Conservation (phyloP, 2,329 filamentous ascomycete species). For the Aspergillus sp. region DNA sequence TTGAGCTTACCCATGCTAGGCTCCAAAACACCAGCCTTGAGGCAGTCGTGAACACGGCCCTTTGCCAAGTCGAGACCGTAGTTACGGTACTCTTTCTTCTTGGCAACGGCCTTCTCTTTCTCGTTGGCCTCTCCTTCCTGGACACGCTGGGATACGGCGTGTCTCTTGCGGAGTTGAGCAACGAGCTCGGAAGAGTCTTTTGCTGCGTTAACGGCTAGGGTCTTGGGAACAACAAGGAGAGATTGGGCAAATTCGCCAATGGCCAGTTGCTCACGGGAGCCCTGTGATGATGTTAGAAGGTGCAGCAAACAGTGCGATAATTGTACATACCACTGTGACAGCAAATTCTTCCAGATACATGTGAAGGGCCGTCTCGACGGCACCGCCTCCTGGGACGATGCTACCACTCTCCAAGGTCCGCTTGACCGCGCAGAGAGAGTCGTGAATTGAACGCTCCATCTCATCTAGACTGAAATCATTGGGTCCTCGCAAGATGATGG, state of each 20-base stretch:
- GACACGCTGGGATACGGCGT: conserved; percentile 90
- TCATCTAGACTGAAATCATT: conserved; percentile 98
- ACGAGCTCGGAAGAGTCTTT: conserved; percentile 95
- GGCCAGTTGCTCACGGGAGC: conserved; percentile 93
- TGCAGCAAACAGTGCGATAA: background rate
- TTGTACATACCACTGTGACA: conserved; percentile 75
- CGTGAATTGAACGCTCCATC: conserved; percentile 98
- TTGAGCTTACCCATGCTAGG: conserved; percentile 98
- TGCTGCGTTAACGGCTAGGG: conserved; percentile 91
- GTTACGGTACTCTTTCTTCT: conserved; percentile 98
- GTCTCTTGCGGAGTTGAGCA: conserved; percentile 88
- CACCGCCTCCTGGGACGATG: conserved; percentile 94
- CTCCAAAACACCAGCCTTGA: conserved; percentile 94
- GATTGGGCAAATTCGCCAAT: conserved; percentile 97
- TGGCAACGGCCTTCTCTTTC: conserved; percentile 84
- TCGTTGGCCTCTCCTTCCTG: conserved; percentile 74
- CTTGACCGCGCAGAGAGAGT: conserved; percentile 95
- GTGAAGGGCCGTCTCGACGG: conserved; percentile 97
- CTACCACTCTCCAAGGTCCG: conserved; percentile 93
- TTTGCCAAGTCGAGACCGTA: conserved; percentile 89
- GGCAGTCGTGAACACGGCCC: conserved; percentile 86
- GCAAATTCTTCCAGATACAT: conserved; percentile 99
- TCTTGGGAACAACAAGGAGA: conserved; percentile 93
- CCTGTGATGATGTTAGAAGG: conserved; percentile 39
- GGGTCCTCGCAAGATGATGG: conserved; percentile 89